Percentiles rank a stretch among this genome's conserved stretches.
phyloP scores from a whole-genome alignment of 768 basidiomycete species.

The Trametopsis cervina region DNA sequence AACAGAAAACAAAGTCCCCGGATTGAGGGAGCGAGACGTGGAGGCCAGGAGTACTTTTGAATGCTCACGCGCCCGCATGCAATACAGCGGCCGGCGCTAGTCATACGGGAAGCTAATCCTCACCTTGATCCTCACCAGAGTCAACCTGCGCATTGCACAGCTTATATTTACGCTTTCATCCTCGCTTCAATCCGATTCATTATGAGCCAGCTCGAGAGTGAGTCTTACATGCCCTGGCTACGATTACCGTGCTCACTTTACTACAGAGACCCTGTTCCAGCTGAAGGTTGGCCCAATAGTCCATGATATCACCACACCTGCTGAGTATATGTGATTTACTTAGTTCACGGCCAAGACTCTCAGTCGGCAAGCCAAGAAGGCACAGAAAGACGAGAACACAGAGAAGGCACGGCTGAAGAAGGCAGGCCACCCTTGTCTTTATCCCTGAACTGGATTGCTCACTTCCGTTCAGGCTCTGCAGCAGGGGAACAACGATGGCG shows the following conservation, averaged over 20 bases:
- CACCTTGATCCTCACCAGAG: background rate
- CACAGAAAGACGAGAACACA: slow-evolving; percentile 85
- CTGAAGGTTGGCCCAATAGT: slow-evolving; percentile 62
- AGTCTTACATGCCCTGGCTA: slow-evolving; percentile 25
- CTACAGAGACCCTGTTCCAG: slow-evolving; percentile 92
- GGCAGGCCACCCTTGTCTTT: slow-evolving; percentile 34
- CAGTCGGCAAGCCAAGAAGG: slow-evolving; percentile 92
- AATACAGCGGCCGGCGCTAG: background rate
- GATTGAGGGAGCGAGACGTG: background rate
- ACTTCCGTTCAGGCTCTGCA: slow-evolving; percentile 66
- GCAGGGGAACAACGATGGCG: slow-evolving; percentile 95
- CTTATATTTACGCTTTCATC: background rate
- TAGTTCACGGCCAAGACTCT: slow-evolving; percentile 98
- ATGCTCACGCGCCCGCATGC: background rate
- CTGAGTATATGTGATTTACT: background rate
- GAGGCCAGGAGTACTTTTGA: background rate
- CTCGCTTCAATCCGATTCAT: slow-evolving; percentile 6
- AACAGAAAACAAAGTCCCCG: background rate
- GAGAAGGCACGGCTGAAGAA: slow-evolving; percentile 94
- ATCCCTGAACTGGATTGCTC: background rate
- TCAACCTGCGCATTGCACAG: background rate
- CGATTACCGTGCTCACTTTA: slow-evolving; percentile 23
- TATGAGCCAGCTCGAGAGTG: slow-evolving; percentile 89
- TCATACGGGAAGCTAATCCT: background rate
- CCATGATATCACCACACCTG: background rate